A percentile compares a stretch with the other conserved stretches of the same genome.
Evolutionary conservation across 2,329 filamentous ascomycete species (phyloP).

Genomic region (Colletotrichum simmondsii): DNA sequence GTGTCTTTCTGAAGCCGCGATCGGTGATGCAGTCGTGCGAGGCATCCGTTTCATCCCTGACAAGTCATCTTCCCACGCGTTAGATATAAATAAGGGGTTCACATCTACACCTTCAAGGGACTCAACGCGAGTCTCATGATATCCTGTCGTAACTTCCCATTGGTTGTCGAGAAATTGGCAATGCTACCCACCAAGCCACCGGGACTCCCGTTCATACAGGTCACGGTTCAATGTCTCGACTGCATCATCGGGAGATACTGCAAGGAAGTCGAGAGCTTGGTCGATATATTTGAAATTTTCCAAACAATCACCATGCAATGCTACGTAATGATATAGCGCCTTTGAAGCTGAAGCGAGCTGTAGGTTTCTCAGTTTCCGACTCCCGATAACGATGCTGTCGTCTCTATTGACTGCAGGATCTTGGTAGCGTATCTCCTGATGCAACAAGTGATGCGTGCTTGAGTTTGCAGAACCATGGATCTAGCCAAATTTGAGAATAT

Average conservation of each 20-base stretch:
- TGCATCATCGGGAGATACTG: neutral
- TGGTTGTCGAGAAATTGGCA: neutral
- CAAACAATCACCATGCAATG: neutral
- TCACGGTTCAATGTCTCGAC: neutral
- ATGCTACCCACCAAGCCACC: neutral
- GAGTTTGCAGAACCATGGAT: constrained; percentile 1
- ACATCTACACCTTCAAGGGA: neutral
- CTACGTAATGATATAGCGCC: neutral
- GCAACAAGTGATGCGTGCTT: neutral
- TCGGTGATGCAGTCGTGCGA: neutral
- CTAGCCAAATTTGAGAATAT: constrained; percentile 7
- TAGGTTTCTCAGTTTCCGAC: neutral
- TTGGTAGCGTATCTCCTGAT: constrained; percentile 1
- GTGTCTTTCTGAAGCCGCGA: neutral
- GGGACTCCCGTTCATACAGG: neutral
- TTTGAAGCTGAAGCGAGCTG: neutral
- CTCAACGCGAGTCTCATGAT: neutral
- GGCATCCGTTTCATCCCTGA: neutral
- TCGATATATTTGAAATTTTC: neutral
- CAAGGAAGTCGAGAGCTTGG: neutral
- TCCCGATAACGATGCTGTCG: neutral
- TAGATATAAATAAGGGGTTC: neutral
- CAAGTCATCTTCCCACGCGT: constrained; percentile 2
- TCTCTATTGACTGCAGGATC: neutral
- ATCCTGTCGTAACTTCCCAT: neutral